Percentiles rank a stretch among this genome's conserved stretches.
Evolutionary conservation across 305 asterid species (phyloP).

Genomic region (Fraxinus dipetala): DNA sequence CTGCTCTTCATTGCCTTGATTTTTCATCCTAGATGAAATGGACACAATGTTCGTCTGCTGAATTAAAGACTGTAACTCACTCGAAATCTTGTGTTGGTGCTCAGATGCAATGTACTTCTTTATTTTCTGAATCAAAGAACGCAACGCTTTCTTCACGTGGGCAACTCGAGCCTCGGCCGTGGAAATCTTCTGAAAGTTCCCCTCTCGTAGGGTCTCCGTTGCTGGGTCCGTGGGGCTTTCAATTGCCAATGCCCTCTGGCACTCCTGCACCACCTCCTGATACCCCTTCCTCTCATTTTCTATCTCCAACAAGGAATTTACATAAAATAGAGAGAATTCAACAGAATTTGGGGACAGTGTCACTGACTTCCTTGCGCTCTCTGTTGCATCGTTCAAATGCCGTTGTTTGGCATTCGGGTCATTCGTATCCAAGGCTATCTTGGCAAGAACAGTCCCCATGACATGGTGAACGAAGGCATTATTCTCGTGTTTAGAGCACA

Average conservation of each 20-base stretch:
- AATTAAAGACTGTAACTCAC: background rate
- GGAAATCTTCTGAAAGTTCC: background rate
- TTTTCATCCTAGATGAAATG: background rate
- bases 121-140: background rate
- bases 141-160: background rate
- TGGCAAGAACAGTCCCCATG: background rate
- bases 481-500: background rate
- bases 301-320: background rate
- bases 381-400: background rate
- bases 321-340: background rate
- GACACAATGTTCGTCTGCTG: background rate
- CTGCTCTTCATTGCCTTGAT: background rate
- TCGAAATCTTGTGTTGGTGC: background rate
- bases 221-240: background rate
- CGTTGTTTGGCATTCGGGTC: background rate
- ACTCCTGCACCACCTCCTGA: background rate
- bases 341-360: background rate
- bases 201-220: background rate
- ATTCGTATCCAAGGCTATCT: background rate
- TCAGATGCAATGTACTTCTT: background rate
- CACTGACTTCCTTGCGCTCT: background rate
- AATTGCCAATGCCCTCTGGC: background rate
- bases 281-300: background rate
- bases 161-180: background rate
- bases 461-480: background rate